phyloP scores from a whole-genome alignment of 768 basidiomycete species.

The Ephemerocybe angulata region DNA sequence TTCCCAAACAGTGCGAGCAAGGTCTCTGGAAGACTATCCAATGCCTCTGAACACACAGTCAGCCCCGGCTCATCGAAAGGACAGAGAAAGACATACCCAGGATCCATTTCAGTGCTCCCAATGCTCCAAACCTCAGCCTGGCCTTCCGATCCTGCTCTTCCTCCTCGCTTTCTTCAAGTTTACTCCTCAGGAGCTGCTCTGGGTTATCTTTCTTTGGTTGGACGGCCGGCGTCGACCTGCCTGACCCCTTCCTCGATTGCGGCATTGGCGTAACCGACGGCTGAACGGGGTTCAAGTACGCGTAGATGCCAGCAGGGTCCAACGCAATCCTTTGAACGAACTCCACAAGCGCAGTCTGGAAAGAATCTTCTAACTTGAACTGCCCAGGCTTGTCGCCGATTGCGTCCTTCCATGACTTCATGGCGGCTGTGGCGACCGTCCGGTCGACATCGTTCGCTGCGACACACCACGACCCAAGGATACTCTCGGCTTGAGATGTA shows the following conservation, averaged over 20 bases:
- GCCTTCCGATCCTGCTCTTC: conserved; percentile 65
- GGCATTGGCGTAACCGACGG: conserved; percentile 32
- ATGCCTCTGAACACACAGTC: neutral
- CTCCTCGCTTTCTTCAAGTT: conserved; percentile 63
- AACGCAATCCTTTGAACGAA: conserved; percentile 56
- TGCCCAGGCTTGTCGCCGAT: conserved; percentile 8
- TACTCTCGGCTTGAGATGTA: conserved; percentile 46
- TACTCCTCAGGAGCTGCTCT: conserved; percentile 35
- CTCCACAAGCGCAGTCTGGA: conserved; percentile 36
- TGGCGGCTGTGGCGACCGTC: conserved; percentile 47
- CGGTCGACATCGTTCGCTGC: conserved; percentile 71
- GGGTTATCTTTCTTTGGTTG: conserved; percentile 28
- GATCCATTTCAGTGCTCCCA: conserved; percentile 63
- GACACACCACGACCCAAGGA: conserved; percentile 74
- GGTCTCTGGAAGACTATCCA: conserved; percentile 20
- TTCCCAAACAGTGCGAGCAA: conserved; percentile 42
- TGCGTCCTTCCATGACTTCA: conserved; percentile 47
- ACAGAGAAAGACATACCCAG: conserved; percentile 44
- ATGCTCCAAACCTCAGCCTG: conserved; percentile 62
- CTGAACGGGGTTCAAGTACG: conserved; percentile 61
- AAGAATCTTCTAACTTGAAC: conserved; percentile 29
- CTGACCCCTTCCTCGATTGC: conserved; percentile 28
- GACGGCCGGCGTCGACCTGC: conserved; percentile 17
- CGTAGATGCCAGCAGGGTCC: conserved; percentile 58
- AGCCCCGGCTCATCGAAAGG: neutral